Percentiles rank a stretch among this genome's conserved stretches.
phyloP scores from a whole-genome alignment of 352 stramenopile genomes.

The Phytophthora aleatoria region DNA sequence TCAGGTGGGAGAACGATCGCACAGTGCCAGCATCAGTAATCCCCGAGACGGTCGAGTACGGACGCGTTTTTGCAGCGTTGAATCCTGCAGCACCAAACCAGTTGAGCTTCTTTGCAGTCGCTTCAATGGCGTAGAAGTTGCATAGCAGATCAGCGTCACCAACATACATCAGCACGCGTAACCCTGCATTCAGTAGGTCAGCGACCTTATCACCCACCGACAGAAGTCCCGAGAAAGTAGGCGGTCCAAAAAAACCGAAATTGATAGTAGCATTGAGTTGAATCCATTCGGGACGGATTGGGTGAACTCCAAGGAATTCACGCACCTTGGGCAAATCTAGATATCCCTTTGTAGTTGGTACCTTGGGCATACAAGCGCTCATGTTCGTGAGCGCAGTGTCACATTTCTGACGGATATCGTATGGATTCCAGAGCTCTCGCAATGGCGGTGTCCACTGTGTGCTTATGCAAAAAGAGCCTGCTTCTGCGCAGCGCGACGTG shows the following conservation, averaged over 20 bases:
- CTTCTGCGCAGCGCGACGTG: slow-evolving; percentile 23
- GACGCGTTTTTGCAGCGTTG: slow-evolving; percentile 5
- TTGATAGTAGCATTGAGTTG: slow-evolving; percentile 92
- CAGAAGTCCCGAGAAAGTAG: slow-evolving; percentile 60
- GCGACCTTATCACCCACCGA: slow-evolving; percentile 14
- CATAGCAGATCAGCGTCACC: slow-evolving; percentile 44
- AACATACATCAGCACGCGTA: slow-evolving; percentile 33
- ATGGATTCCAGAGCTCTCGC: slow-evolving; percentile 42
- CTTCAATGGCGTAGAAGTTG: slow-evolving; percentile 44
- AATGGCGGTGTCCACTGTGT: slow-evolving; percentile 45
- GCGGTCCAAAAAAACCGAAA: slow-evolving; percentile 66
- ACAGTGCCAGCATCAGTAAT: slow-evolving; percentile 27
- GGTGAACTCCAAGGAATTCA: slow-evolving; percentile 37
- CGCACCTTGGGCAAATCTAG: slow-evolving; percentile 56
- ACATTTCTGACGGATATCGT: slow-evolving; percentile 61
- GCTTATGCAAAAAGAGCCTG: slow-evolving; percentile 38
- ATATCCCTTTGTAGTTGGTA: slow-evolving; percentile 44
- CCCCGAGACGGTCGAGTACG: slow-evolving; percentile 12
- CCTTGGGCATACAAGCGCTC: slow-evolving; percentile 35
- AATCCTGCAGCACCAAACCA: slow-evolving; percentile 40
- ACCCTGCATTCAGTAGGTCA: slow-evolving; percentile 24
- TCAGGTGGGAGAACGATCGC: slow-evolving; percentile 36
- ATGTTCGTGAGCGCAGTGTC: slow-evolving; percentile 18
- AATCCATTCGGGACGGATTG: slow-evolving; percentile 67
- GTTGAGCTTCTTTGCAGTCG: slow-evolving; percentile 29